Evolutionary conservation across 2,329 filamentous ascomycete genomes (phyloP).

Genomic region (Didymella segeticola): DNA sequence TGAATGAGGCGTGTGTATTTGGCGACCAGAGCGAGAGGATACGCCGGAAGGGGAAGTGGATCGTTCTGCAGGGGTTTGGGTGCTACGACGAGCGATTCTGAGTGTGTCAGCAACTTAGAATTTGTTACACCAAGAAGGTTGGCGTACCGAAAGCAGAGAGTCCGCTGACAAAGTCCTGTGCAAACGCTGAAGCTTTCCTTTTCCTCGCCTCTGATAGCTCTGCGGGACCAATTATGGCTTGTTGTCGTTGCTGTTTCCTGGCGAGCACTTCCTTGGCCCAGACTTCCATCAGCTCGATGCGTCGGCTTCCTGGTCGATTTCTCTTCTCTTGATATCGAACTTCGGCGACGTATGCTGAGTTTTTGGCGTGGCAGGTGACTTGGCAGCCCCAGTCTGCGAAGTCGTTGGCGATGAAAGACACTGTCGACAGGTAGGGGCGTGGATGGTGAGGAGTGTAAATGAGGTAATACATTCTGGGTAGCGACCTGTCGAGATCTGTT

Average conservation of each 20-base stretch:
- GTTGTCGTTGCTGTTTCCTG: constrained; percentile 9
- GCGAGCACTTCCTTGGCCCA: constrained; percentile 24
- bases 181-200: constrained; percentile 11
- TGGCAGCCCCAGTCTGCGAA: constrained; percentile 24
- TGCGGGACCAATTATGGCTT: not conserved
- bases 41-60: not conserved
- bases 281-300: constrained; percentile 24
- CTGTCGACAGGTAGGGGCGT: constrained; percentile 16
- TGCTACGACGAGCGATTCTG: constrained; percentile 3
- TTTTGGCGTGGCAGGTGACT: constrained; percentile 18
- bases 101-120: not conserved
- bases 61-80: not conserved
- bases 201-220: not conserved
- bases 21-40: constrained; percentile 8
- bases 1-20: constrained; percentile 19
- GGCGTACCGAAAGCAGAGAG: constrained; percentile 4
- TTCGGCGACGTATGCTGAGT: constrained; percentile 23
- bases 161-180: constrained; percentile 19
- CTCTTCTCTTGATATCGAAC: constrained; percentile 17
- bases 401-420: constrained; percentile 26
- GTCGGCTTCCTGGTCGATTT: constrained; percentile 6
- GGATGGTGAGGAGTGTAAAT: constrained; percentile 3
- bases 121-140: too few relatives aligned
- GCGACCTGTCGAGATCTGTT: not conserved
- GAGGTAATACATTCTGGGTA: constrained; percentile 5